phyloP scores from a whole-genome alignment of 192 early-diverging fungal species.

The Geranomyces variabilis region DNA sequence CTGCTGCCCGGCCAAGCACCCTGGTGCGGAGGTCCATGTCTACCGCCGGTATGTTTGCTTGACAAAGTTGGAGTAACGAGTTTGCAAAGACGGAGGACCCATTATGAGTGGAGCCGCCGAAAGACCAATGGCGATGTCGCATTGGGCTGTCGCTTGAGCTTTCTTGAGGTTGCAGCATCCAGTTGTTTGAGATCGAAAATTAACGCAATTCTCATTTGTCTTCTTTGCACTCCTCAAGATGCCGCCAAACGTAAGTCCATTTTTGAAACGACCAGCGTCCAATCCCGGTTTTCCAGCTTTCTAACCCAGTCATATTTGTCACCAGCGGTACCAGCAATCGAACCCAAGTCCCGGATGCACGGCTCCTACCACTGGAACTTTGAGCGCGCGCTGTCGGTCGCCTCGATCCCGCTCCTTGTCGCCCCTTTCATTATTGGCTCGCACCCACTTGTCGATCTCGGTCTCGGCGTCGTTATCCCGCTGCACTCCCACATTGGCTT shows the following conservation, averaged over 20 bases:
- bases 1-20: not conserved
- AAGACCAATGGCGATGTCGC: too few relatives aligned
- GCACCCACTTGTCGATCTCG: slow-evolving; percentile 84
- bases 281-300: not conserved
- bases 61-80: not conserved
- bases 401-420: slow-evolving; percentile 74
- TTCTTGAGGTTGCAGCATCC: too few relatives aligned
- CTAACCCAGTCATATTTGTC: not conserved
- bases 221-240: not conserved
- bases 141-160: too few relatives aligned
- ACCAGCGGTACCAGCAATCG: slow-evolving; percentile 1
- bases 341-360: slow-evolving; percentile 56
- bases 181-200: too few relatives aligned
- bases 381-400: slow-evolving; percentile 82
- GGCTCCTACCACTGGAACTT: slow-evolving; percentile 97
- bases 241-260: not conserved
- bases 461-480: slow-evolving; percentile 86
- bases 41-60: not conserved
- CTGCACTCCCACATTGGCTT: slow-evolving; percentile 90
- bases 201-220: not conserved
- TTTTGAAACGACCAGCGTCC: not conserved
- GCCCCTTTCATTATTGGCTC: slow-evolving; percentile 81
- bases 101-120: not conserved
- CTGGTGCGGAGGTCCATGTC: not conserved
- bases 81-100: not conserved